Conservation (phyloP, 306 rosid genomes). For the Castanea crenata region DNA sequence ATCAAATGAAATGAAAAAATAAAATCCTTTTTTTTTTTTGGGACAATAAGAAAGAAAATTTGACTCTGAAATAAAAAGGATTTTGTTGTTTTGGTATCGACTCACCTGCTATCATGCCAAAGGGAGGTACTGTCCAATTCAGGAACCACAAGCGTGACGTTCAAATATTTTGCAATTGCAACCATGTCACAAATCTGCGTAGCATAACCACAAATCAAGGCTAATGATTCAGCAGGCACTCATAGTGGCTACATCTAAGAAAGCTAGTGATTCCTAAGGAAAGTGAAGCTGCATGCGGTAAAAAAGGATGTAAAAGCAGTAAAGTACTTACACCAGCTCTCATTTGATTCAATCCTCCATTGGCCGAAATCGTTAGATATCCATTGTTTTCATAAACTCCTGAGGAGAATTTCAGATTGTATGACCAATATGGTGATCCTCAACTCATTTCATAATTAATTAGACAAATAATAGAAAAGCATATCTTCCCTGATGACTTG, state of each 20-base stretch:
- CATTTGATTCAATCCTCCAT: not conserved
- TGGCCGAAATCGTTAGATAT: not conserved
- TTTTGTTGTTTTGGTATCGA: not conserved
- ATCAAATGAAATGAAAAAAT: too few relatives aligned
- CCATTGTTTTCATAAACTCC: not conserved
- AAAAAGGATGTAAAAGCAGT: slow-evolving; percentile 1
- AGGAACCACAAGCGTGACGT: slow-evolving; percentile 86
- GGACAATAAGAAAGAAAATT: too few relatives aligned
- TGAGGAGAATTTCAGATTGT: not conserved
- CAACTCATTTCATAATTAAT: too few relatives aligned
- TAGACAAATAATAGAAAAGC: too few relatives aligned
- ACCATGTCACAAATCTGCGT: slow-evolving; percentile 98
- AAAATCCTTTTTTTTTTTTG: too few relatives aligned
- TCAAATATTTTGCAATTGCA: slow-evolving; percentile 75
- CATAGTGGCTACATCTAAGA: not conserved
- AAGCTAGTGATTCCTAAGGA: too few relatives aligned
- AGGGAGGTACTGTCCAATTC: slow-evolving; percentile 82
- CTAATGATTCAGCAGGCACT: not conserved
- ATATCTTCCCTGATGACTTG: too few relatives aligned
- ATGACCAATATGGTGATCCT: not conserved
- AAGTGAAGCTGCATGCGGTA: too few relatives aligned
- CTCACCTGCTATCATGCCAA: slow-evolving; percentile 90
- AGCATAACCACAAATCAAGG: not conserved
- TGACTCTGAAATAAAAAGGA: too few relatives aligned
- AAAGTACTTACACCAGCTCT: slow-evolving; percentile 62